These are phyloP conservation scores for Evernia prunastri DNA, from an alignment of 495 filamentous ascomycete genomes.

Conservation along the genomic window DNA sequence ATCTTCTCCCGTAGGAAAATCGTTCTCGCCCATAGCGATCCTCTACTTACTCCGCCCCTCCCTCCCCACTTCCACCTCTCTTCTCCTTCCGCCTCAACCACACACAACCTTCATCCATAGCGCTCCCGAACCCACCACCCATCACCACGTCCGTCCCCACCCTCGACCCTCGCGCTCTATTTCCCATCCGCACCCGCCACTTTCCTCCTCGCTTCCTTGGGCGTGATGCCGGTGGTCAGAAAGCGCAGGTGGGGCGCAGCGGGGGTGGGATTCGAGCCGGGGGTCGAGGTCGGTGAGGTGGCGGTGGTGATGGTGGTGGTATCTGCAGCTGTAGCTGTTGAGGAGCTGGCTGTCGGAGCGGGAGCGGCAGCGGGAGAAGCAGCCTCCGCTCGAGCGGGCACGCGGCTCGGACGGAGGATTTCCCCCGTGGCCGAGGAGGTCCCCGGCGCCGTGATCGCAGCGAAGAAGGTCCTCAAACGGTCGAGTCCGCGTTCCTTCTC, in stretches of 20 bases:
- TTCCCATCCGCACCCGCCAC: background rate
- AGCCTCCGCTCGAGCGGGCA: too few species aligned
- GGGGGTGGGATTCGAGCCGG: background rate
- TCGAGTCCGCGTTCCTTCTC: too few species aligned
- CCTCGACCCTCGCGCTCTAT: background rate
- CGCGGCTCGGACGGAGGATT: too few species aligned
- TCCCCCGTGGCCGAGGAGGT: too few species aligned
- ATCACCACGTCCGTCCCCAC: background rate
- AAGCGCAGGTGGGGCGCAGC: background rate
- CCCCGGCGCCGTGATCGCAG: too few species aligned
- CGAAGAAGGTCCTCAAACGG: too few species aligned
- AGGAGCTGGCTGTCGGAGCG: too few species aligned
- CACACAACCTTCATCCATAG: background rate
- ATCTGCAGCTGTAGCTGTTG: too few species aligned
- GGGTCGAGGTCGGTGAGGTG: background rate
- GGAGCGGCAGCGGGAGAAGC: too few species aligned
- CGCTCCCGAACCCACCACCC: background rate
- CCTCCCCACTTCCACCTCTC: background rate
- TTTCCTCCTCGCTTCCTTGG: background rate
- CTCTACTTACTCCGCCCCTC: background rate
- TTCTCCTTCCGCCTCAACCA: background rate
- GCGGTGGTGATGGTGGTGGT: too few species aligned
- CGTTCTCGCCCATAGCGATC: too few species aligned
- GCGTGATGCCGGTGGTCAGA: background rate
- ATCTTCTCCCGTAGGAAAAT: background rate